A percentile compares a stretch with the other conserved stretches of the same genome.
phyloP scores from a whole-genome alignment of 371 early-diverging fungal species.

The Dichotomocladium elegans region DNA sequence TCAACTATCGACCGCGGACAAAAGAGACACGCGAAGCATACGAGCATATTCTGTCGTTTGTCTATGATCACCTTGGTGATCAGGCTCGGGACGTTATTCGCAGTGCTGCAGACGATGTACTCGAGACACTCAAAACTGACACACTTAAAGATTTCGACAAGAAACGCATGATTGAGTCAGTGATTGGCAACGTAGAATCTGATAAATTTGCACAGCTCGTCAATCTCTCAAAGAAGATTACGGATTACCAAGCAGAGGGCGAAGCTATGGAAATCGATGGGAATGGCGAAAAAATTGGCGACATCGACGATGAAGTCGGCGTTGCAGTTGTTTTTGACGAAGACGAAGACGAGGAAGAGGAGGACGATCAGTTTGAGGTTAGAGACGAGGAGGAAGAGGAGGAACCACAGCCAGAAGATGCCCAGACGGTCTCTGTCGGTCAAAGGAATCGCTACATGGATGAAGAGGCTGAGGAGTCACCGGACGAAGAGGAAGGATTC shows the following conservation, averaged over 20 bases:
- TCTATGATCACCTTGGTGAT: slow-evolving; percentile 82
- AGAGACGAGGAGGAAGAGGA: slow-evolving; percentile 51
- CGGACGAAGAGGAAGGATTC: slow-evolving; percentile 53
- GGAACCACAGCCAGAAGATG: slow-evolving; percentile 13
- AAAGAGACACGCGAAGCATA: slow-evolving; percentile 91
- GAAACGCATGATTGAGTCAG: slow-evolving; percentile 78
- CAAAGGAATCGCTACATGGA: slow-evolving; percentile 12
- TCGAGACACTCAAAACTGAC: slow-evolving; percentile 84
- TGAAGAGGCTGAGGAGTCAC: slow-evolving; percentile 23
- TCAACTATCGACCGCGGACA: slow-evolving; percentile 88
- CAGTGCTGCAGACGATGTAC: slow-evolving; percentile 85
- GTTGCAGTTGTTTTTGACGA: slow-evolving; percentile 76
- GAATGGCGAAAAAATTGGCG: slow-evolving; percentile 44
- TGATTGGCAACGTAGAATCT: slow-evolving; percentile 61
- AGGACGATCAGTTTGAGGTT: slow-evolving; percentile 59
- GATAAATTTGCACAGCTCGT: slow-evolving; percentile 86
- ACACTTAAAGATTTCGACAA: slow-evolving; percentile 85
- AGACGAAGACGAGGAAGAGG: slow-evolving; percentile 58
- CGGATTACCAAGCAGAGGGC: slow-evolving; percentile 70
- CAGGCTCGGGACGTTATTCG: slow-evolving; percentile 85
- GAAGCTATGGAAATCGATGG: slow-evolving; percentile 50
- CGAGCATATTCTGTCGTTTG: slow-evolving; percentile 83
- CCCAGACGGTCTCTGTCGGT: slow-evolving; percentile 2
- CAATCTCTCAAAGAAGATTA: slow-evolving; percentile 90
- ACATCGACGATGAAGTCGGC: slow-evolving; percentile 72